phyloP scores from a whole-genome alignment of 2,329 filamentous ascomycete genomes.

The Fusarium globosum region DNA sequence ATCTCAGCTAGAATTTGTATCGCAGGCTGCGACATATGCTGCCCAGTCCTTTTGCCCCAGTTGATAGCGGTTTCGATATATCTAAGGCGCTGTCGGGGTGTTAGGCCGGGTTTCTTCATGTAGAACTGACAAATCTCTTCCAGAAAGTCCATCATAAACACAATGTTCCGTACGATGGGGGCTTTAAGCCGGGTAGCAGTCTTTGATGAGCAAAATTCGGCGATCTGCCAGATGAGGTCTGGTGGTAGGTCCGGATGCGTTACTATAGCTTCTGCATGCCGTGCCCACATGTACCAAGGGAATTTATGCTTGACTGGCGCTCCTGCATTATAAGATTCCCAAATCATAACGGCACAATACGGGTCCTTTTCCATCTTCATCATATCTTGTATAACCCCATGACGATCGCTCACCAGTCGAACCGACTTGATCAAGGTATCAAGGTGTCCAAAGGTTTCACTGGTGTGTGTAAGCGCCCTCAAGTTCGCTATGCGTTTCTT shows the following conservation, averaged over 20 bases:
- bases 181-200: background rate
- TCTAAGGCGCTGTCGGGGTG: constrained; percentile 47
- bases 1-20: constrained; percentile 45
- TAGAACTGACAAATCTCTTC: constrained; percentile 48
- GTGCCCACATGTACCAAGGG: constrained; percentile 50
- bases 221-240: constrained; percentile 44
- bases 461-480: background rate
- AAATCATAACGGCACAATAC: constrained; percentile 12
- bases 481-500: constrained; percentile 10
- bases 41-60: constrained; percentile 39
- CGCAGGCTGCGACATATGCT: constrained; percentile 40
- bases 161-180: constrained; percentile 4
- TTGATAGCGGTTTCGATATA: constrained; percentile 45
- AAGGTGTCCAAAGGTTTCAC: constrained; percentile 23
- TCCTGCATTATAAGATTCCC: constrained; percentile 22
- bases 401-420: constrained; percentile 3
- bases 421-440: constrained; percentile 7
- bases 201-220: constrained; percentile 35
- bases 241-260: constrained; percentile 44
- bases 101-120: constrained; percentile 44
- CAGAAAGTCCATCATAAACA: constrained; percentile 42
- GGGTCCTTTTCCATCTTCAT: constrained; percentile 1
- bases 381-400: constrained; percentile 4
- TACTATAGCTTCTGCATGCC: constrained; percentile 49
- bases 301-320: constrained; percentile 33